Evolutionary conservation across 2,329 filamentous ascomycete species (phyloP), one percentile per base, ranked within the genome.

Genomic region (Venturia effusa): DNA sequence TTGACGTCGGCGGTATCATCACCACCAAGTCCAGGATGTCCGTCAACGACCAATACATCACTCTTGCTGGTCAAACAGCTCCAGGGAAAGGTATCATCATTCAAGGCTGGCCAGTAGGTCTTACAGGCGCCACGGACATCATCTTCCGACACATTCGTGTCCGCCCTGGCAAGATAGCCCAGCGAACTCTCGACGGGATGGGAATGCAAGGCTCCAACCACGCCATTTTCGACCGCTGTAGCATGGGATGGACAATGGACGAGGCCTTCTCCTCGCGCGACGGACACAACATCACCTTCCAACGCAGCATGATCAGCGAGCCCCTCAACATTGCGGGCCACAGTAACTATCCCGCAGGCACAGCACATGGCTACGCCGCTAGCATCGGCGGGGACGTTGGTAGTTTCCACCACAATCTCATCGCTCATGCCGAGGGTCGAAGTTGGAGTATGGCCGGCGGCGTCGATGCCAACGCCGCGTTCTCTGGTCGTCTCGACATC

Each of bases 181-280:
- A 73, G n/a, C 77, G 76, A 2, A 81, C 81, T 7, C 84, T 84
- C 68, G 81, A 83, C 65, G 81, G 75, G 2, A 75, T 83, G 51
- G 79, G 76, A 24, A 83, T 84, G 64, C 81, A 81, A 6, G 77
- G 81, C 7, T 81, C 80, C 10, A 71, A 72, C 40, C 80, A 78
- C 67, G 81, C 84, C 74, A 83, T 84, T 55, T 81, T 84, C 67
- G 81, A 84, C 68, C 82, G 84, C 66, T 72, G 83, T 40, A 79
- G 77, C 22, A 78, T 80, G n/a, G 77, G 79, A 0, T 84, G 80
- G 78, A 81, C 82, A 24, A 79, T 80, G 10, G 81, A 83, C 65
- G 81, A 84, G 70, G 83, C 79, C 0, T 83, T 82, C 67, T 78
- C 76, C 13, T 80, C 79, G 0, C 74, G 73, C 1, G 76, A 76